Evolutionary conservation across 352 stramenopile species (phyloP).

Genomic region (Globisporangium cystogenes): DNA sequence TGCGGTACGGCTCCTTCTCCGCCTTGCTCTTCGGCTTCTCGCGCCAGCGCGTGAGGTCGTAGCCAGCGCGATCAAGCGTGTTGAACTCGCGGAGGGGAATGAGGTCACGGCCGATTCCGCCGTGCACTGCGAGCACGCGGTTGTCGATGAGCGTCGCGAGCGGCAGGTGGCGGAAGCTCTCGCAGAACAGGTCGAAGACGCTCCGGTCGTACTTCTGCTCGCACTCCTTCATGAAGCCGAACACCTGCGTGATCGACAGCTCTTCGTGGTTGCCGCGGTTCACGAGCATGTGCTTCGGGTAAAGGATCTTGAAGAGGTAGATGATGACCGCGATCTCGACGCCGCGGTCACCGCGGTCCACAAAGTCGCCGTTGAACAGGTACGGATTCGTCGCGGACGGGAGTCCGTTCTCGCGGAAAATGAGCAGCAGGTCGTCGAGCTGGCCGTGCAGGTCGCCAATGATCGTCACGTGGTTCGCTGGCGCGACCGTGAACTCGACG

Average conservation of each 20-base stretch:
- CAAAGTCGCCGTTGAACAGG: conserved; percentile 85
- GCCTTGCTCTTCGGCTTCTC: conserved; percentile 45
- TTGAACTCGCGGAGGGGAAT: conserved; percentile 56
- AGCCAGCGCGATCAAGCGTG: conserved; percentile 48
- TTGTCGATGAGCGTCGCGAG: conserved; percentile 72
- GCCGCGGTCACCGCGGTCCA: conserved; percentile 70
- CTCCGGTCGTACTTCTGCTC: conserved; percentile 77
- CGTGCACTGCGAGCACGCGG: conserved; percentile 71
- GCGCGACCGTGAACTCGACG: conserved; percentile 60
- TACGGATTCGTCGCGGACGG: conserved; percentile 75
- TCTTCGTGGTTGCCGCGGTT: conserved; percentile 88
- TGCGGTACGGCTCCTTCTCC: conserved; percentile 43
- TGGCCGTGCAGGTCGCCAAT: conserved; percentile 84
- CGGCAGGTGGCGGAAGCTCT: conserved; percentile 72
- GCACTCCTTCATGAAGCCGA: conserved; percentile 86
- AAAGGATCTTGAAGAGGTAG: conserved; percentile 79
- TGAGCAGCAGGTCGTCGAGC: conserved; percentile 78
- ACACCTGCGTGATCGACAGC: conserved; percentile 79
- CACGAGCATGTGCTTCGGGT: conserved; percentile 63
- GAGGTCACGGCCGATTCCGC: conserved; percentile 66
- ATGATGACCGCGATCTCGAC: conserved; percentile 82
- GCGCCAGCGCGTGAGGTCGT: conserved; percentile 72
- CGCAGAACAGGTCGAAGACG: conserved; percentile 79
- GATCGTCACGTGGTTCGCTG: conserved; percentile 71
- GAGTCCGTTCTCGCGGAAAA: conserved; percentile 79